Evolutionary conservation across 805 yeast species (phyloP).

Genomic region (Dipodascopsis tothii): DNA sequence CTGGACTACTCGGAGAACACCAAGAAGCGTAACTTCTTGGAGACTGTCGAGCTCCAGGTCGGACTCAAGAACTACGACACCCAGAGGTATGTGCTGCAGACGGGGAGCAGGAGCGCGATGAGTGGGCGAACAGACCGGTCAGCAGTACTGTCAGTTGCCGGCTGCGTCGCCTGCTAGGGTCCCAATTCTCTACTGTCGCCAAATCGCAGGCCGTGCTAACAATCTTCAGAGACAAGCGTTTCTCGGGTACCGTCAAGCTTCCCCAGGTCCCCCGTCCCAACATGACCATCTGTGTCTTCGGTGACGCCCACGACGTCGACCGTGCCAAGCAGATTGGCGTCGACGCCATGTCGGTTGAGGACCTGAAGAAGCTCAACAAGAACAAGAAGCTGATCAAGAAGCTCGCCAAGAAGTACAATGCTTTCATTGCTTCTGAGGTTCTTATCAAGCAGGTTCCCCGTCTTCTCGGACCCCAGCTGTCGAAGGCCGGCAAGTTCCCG

Average conservation of each 20-base stretch:
- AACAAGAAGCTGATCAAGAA: constrained; percentile 99
- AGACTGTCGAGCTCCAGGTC: constrained; percentile 98
- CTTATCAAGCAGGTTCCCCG: constrained; percentile 99
- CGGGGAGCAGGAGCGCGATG: too few species aligned
- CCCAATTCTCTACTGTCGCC: not conserved
- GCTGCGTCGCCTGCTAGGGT: too few species aligned
- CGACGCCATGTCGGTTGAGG: constrained; percentile 99
- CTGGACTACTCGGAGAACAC: constrained; percentile 76
- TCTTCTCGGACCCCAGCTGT: constrained; percentile 98
- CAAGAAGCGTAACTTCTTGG: constrained; percentile 99
- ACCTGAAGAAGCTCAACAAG: constrained; percentile 99
- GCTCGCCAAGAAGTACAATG: constrained; percentile 99
- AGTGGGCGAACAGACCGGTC: too few species aligned
- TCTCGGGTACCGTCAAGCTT: constrained; percentile 98
- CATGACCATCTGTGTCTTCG: constrained; percentile 99
- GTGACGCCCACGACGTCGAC: constrained; percentile 99
- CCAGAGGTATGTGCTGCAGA: constrained; percentile 58
- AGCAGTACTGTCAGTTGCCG: too few species aligned
- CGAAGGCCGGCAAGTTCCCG: constrained; percentile 99
- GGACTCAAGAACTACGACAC: constrained; percentile 99
- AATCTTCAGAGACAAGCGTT: constrained; percentile 86
- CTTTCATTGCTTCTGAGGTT: constrained; percentile 98
- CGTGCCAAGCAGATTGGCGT: constrained; percentile 99
- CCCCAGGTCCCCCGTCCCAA: constrained; percentile 99
- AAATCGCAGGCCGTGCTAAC: not conserved